phyloP scores from a whole-genome alignment of 768 basidiomycete species.

The Lyophyllum atratum region DNA sequence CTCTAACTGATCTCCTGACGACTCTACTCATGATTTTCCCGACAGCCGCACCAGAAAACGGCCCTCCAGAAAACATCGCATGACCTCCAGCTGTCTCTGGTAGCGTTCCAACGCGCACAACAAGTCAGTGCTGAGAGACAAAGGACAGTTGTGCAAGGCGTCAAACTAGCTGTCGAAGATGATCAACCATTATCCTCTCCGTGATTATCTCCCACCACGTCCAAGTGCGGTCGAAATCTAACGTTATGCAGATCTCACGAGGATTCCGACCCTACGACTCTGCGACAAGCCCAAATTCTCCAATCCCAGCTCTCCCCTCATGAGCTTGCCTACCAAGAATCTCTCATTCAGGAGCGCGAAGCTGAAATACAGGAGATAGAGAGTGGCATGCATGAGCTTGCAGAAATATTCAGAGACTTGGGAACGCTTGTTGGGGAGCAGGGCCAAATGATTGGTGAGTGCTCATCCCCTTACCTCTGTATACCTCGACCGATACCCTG shows the following conservation, averaged over 20 bases:
- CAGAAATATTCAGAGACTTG: constrained; percentile 95
- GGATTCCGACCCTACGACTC: constrained; percentile 48
- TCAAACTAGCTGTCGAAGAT: constrained; percentile 83
- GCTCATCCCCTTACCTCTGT: not conserved
- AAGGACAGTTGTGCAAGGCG: constrained; percentile 83
- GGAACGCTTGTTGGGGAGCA: constrained; percentile 95
- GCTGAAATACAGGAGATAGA: constrained; percentile 96
- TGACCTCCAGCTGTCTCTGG: constrained; percentile 87
- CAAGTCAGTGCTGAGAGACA: constrained; percentile 89
- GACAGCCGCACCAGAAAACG: constrained; percentile 77
- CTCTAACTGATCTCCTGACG: not conserved
- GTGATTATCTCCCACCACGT: constrained; percentile 20
- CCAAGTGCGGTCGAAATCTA: constrained; percentile 1
- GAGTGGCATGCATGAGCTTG: constrained; percentile 91
- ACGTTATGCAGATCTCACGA: constrained; percentile 29
- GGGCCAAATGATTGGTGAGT: constrained; percentile 89
- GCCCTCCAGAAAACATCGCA: constrained; percentile 90
- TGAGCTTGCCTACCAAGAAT: constrained; percentile 95
- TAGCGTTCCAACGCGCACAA: constrained; percentile 91
- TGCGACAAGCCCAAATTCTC: constrained; percentile 70
- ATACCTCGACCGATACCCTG: not conserved
- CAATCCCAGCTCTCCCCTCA: constrained; percentile 82
- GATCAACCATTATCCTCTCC: constrained; percentile 40
- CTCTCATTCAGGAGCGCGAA: constrained; percentile 92
- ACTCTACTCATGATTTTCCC: not conserved